Percentiles rank a stretch among this genome's conserved stretches.
Evolutionary conservation across 306 rosid species (phyloP).

Genomic region (Crotalaria pallida): DNA sequence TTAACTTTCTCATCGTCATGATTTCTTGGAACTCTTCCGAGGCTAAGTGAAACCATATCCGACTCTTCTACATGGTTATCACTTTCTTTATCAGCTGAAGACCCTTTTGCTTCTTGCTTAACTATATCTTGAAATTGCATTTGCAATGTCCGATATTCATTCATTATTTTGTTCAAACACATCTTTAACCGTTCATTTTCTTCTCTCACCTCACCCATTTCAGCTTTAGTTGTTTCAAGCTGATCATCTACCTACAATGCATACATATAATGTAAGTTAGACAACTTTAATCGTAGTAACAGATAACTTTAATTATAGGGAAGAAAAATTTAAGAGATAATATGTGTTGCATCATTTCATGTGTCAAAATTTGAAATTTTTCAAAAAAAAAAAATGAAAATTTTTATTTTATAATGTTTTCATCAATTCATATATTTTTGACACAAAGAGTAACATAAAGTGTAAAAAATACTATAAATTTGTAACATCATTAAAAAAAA

Average conservation of each 20-base stretch:
- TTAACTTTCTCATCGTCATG: conserved; percentile 33
- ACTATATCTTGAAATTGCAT: conserved; percentile 41
- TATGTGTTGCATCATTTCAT: too few species aligned
- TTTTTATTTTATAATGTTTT: too few species aligned
- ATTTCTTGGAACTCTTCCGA: conserved; percentile 52
- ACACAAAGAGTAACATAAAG: too few species aligned
- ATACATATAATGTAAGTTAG: not conserved
- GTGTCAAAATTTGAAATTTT: too few species aligned
- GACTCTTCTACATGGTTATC: conserved; percentile 28
- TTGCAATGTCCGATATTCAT: conserved; percentile 62
- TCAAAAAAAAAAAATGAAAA: too few species aligned
- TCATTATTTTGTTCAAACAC: conserved; percentile 47
- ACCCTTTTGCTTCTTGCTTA: conserved; percentile 37
- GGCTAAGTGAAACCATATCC: conserved; percentile 65
- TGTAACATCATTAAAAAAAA: not conserved
- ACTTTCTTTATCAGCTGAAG: not conserved
- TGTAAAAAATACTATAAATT: not conserved
- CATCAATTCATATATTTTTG: too few species aligned
- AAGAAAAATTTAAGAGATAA: too few species aligned
- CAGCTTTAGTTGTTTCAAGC: conserved; percentile 55
- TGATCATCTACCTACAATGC: conserved; percentile 36
- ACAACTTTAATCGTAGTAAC: too few species aligned
- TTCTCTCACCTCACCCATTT: conserved; percentile 66
- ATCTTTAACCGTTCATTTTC: conserved; percentile 75
- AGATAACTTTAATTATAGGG: too few species aligned